Evolutionary conservation across 2,329 filamentous ascomycete genomes (phyloP).

Genomic region (Davidsoniella neocaledoniae): DNA sequence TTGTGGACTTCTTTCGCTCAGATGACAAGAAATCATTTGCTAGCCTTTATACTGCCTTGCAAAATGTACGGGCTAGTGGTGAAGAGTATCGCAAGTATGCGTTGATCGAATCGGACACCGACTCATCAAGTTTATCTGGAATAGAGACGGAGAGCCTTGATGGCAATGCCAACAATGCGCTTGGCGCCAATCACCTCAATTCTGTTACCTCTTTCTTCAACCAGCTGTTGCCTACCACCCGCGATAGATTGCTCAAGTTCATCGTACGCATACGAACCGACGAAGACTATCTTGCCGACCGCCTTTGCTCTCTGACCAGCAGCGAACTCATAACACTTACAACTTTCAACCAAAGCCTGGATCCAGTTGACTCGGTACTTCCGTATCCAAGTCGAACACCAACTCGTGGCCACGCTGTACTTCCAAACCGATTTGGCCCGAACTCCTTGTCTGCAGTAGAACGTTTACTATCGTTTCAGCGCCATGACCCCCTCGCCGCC

Average conservation of each 20-base stretch:
- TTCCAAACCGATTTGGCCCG: slow-evolving; percentile 16
- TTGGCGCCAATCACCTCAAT: neutral
- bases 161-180: slow-evolving; percentile 17
- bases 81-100: slow-evolving; percentile 56
- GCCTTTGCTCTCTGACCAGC: slow-evolving; percentile 58
- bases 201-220: slow-evolving; percentile 41
- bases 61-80: slow-evolving; percentile 64
- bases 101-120: slow-evolving; percentile 55
- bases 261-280: slow-evolving; percentile 70
- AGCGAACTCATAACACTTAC: slow-evolving; percentile 64
- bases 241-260: slow-evolving; percentile 63
- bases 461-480: slow-evolving; percentile 71
- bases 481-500: slow-evolving; percentile 70
- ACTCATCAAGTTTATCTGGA: slow-evolving; percentile 25
- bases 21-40: slow-evolving; percentile 68
- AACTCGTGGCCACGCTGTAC: slow-evolving; percentile 24
- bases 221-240: slow-evolving; percentile 58
- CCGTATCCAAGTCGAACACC: slow-evolving; percentile 44
- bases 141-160: slow-evolving; percentile 23
- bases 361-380: slow-evolving; percentile 69
- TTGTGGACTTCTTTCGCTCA: slow-evolving; percentile 61
- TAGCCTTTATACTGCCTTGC: slow-evolving; percentile 57
- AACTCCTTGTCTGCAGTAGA: slow-evolving; percentile 43
- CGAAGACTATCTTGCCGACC: slow-evolving; percentile 70
- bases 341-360: slow-evolving; percentile 60